Evolutionary conservation across 2,329 filamentous ascomycete genomes (phyloP).

Genomic region (Sphaerulina vaccinii): DNA sequence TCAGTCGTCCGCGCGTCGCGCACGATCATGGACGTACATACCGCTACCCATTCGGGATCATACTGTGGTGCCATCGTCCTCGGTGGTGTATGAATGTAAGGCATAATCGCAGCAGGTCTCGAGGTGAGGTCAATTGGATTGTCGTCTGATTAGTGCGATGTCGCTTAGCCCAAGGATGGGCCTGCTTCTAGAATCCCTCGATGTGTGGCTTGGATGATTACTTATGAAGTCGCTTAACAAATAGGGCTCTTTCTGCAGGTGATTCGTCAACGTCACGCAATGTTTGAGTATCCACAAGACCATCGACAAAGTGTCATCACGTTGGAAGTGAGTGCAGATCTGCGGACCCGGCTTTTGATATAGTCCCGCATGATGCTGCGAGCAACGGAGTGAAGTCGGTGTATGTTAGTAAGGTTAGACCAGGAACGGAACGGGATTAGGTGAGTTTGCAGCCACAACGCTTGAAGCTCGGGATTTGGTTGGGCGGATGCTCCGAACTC

Average conservation of each 20-base stretch:
- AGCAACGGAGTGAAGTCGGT: background rate
- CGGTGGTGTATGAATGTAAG: background rate
- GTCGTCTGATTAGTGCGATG: too few relatives aligned
- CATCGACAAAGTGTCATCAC: background rate
- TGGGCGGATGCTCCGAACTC: too few relatives aligned
- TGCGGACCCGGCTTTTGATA: background rate
- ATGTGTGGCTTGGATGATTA: too few relatives aligned
- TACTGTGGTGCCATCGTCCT: background rate
- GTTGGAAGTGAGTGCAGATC: background rate
- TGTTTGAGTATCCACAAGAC: too few relatives aligned
- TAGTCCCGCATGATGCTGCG: background rate
- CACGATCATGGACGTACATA: background rate
- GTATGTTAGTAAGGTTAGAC: background rate
- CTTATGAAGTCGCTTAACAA: too few relatives aligned
- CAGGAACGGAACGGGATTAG: background rate
- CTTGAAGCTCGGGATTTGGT: background rate
- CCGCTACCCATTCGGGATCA: slow-evolving; percentile 11
- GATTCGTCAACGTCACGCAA: too few relatives aligned
- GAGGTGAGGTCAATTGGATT: too few relatives aligned
- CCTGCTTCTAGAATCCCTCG: too few relatives aligned
- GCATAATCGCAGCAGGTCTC: too few relatives aligned
- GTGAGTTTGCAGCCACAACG: background rate
- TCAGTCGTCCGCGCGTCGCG: background rate
- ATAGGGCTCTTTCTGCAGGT: too few relatives aligned
- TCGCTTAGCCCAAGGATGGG: too few relatives aligned